A percentile compares a stretch with the other conserved stretches of the same genome.
Conservation (phyloP, 208 protist genomes). For the Blechomonas ayalai region DNA sequence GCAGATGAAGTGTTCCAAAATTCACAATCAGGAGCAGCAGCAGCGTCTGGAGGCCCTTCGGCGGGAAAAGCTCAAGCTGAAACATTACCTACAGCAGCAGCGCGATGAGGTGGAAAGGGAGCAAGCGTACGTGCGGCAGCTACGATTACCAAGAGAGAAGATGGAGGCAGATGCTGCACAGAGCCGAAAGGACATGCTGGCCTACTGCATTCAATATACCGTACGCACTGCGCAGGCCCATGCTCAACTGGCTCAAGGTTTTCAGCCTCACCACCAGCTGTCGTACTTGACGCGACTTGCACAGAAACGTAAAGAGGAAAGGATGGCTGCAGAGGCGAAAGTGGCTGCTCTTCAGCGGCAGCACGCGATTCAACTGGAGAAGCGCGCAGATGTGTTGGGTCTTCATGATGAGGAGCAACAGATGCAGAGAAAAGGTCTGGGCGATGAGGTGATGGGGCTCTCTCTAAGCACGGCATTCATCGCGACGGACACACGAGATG, state of each 20-base stretch:
- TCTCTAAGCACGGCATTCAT: too few species aligned
- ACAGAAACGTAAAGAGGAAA: too few species aligned
- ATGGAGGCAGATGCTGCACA: background rate
- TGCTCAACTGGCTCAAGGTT: conserved; percentile 8
- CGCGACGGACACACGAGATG: too few species aligned
- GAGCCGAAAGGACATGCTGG: conserved; percentile 7
- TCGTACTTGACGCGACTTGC: too few species aligned
- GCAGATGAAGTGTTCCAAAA: conserved; percentile 1
- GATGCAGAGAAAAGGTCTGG: too few species aligned
- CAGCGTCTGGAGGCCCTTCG: conserved; percentile 25
- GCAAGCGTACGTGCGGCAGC: conserved; percentile 12
- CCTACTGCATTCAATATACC: conserved; percentile 10
- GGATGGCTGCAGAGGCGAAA: background rate
- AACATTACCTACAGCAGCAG: conserved; percentile 9
- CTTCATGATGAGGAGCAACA: too few species aligned
- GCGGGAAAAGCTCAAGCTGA: conserved; percentile 23
- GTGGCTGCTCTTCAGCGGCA: background rate
- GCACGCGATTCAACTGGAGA: too few species aligned
- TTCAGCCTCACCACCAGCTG: conserved; percentile 7
- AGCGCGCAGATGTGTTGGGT: too few species aligned
- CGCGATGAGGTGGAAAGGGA: conserved; percentile 5
- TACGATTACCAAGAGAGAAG: conserved; percentile 13
- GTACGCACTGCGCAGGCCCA: conserved; percentile 9
- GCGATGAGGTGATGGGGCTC: too few species aligned
- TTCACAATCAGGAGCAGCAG: conserved; percentile 13